A percentile compares a stretch with the other conserved stretches of the same genome.
phyloP scores from a whole-genome alignment of 805 yeast species.

The Wickerhamiella siamensis region DNA sequence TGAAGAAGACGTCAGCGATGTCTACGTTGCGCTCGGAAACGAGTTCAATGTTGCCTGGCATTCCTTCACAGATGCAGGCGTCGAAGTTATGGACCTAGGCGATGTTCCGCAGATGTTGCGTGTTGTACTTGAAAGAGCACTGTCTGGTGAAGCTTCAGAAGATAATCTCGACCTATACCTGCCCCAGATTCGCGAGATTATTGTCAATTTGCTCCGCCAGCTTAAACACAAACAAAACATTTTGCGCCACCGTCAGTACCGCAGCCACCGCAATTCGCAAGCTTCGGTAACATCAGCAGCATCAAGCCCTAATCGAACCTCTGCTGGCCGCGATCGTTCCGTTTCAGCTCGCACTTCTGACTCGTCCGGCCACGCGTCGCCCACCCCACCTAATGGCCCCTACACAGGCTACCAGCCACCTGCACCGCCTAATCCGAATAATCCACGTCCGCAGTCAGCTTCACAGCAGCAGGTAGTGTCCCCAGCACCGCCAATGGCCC shows the following conservation, averaged over 20 bases:
- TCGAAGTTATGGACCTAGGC: slow-evolving; percentile 65
- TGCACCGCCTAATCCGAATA: background rate
- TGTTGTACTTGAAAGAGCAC: slow-evolving; percentile 67
- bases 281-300: background rate
- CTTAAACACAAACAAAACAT: slow-evolving; percentile 64
- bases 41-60: slow-evolving; percentile 79
- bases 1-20: slow-evolving; percentile 75
- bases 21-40: slow-evolving; percentile 83
- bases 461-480: too few relatives aligned
- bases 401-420: background rate
- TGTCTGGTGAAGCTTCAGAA: slow-evolving; percentile 74
- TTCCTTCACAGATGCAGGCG: slow-evolving; percentile 64
- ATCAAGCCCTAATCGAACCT: background rate
- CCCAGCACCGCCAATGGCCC: background rate
- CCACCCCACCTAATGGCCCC: background rate
- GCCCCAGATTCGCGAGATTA: slow-evolving; percentile 75
- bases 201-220: slow-evolving; percentile 63
- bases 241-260: slow-evolving; percentile 22
- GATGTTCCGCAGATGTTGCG: slow-evolving; percentile 81
- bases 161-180: slow-evolving; percentile 64
- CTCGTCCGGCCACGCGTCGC: background rate
- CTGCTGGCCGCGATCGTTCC: background rate
- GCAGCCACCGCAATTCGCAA: background rate
- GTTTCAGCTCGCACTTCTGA: background rate
- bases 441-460: background rate